Conservation (phyloP, 257 asterid species). For the Nicotiana obtusifolia region DNA sequence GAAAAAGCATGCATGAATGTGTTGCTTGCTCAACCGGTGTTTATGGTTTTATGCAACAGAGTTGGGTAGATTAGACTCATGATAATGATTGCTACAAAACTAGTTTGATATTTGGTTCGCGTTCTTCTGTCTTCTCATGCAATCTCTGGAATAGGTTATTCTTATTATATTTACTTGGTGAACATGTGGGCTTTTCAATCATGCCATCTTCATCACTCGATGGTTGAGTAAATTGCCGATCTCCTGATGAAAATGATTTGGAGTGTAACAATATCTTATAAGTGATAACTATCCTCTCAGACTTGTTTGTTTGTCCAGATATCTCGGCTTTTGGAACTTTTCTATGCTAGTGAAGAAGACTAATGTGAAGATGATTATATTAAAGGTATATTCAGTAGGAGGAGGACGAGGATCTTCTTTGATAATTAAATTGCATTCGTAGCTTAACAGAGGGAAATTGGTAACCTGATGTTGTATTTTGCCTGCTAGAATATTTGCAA, state of each 20-base stretch:
- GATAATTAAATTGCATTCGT: not conserved
- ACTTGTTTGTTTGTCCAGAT: constrained; percentile 38
- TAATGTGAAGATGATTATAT: constrained; percentile 53
- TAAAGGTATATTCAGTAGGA: constrained; percentile 47
- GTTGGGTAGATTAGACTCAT: too few species aligned
- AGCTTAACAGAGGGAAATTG: not conserved
- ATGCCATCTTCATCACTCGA: not conserved
- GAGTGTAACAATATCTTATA: not conserved
- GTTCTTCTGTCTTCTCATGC: not conserved
- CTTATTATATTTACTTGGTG: not conserved
- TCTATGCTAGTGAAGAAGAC: constrained; percentile 45
- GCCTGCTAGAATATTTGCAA: not conserved
- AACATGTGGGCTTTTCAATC: too few species aligned
- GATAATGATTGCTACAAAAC: too few species aligned
- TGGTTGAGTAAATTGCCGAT: not conserved
- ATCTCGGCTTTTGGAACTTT: constrained; percentile 60
- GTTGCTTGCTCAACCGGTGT: not conserved
- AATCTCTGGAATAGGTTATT: not conserved
- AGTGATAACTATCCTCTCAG: not conserved
- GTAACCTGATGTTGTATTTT: not conserved
- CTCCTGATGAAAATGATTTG: not conserved
- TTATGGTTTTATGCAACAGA: too few species aligned
- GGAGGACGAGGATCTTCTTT: not conserved
- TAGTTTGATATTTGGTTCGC: not conserved
- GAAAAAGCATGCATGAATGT: not conserved